Evolutionary conservation across 2,329 filamentous ascomycete genomes (phyloP).

Genomic region (Aspergillus melleus): DNA sequence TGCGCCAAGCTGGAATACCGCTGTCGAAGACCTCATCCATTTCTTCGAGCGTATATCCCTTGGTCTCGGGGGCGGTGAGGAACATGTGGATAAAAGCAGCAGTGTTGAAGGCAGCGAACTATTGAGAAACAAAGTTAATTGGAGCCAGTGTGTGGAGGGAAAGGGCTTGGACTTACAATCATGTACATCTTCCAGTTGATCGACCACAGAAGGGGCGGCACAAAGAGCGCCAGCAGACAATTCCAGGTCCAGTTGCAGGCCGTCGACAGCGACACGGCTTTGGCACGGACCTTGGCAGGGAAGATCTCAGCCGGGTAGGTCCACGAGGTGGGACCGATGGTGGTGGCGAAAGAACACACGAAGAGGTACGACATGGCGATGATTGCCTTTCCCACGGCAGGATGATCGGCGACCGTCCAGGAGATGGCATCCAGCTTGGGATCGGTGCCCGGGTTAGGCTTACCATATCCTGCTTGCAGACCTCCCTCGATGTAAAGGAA

Average conservation of each 20-base stretch:
- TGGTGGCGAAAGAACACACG: constrained; percentile 27
- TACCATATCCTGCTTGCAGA: constrained; percentile 30
- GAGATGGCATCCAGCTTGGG: constrained; percentile 18
- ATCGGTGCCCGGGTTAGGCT: constrained; percentile 5
- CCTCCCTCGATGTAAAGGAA: constrained; percentile 42
- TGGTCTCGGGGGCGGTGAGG: constrained; percentile 18
- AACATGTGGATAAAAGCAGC: constrained; percentile 21
- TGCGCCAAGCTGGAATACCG: constrained; percentile 22
- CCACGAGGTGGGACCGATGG: constrained; percentile 24
- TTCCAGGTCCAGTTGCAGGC: constrained; percentile 23
- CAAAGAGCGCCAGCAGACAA: constrained; percentile 19
- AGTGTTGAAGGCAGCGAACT: constrained; percentile 23
- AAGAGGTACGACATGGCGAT: constrained; percentile 30
- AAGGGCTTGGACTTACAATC: constrained; percentile 12
- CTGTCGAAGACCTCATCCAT: constrained; percentile 33
- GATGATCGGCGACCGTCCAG: constrained; percentile 19
- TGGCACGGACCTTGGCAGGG: constrained; percentile 20
- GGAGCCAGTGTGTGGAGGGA: not conserved
- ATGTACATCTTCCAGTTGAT: constrained; percentile 26
- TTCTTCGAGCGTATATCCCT: constrained; percentile 20
- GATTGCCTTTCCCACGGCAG: constrained; percentile 23
- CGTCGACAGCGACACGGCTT: constrained; percentile 20
- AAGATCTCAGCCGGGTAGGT: constrained; percentile 22
- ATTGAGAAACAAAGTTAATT: not conserved
- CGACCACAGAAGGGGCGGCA: constrained; percentile 18